Evolutionary conservation across 1,284 basidiomycete genomes (phyloP), one percentile per base, ranked within the genome.

Genomic region (Rhodotorula sp.): DNA sequence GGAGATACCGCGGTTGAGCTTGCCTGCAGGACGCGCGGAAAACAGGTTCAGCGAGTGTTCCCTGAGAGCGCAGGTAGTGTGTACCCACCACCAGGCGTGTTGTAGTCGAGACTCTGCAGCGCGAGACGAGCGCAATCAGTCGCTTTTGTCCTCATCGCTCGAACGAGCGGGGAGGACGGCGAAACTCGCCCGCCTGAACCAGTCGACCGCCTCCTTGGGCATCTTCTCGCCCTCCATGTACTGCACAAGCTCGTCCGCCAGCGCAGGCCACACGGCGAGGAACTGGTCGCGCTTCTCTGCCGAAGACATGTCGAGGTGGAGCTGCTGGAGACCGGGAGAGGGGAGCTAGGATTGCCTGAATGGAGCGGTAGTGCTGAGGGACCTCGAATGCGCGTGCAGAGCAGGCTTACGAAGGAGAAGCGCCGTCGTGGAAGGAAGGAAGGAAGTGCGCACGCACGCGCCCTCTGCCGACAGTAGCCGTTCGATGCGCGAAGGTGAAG

Each of bases 1-100:
- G 13, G 91, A 92, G 79, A 98, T 85, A 48, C 95, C 95, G 47
- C 95, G 88, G 83, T 97, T 99, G 70, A 98, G 88, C 83, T 99
- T 99, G 18, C 95, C 84, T 82, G 69, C 30, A 4, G n/a, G 46
- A 1, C n/a, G 24, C 13, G 22, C 6, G 10, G 26, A 50, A 50
- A 48, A 44, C 18, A 2, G 11, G 44, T 7, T 24, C 44, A 28
- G 7, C 26, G 28, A 47, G 3, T 16, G n/a, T n/a, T n/a, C n/a
- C 20, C 20, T 9, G 0, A 3, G 26, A 31, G 8, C 30, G 15
- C 8, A 48, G n/a, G 13, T 2, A 26, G 13, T 2, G 30, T 40
- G n/a, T 4, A 62, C 78, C 58, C 47, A 81, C 82, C 94, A 24
- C 93, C 92, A 0, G 94, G 93, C 15, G 91, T 90, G 82, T 99